Evolutionary conservation across 768 basidiomycete species (phyloP).

Genomic region (Rhizopogon vulgaris): DNA sequence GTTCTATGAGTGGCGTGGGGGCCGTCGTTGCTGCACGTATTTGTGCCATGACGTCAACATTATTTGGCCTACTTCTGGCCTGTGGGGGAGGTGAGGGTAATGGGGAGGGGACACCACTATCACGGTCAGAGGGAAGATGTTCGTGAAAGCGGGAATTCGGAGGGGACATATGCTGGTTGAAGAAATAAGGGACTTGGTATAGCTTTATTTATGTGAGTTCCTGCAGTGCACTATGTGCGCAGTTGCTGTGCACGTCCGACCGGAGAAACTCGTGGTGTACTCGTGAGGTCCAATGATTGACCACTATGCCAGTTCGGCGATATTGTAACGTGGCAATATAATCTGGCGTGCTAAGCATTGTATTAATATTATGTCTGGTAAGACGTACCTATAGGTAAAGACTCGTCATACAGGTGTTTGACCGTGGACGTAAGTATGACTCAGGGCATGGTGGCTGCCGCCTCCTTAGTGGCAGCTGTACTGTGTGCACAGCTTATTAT

Average conservation of each 20-base stretch:
- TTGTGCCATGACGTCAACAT: constrained; percentile 30
- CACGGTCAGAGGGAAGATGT: constrained; percentile 18
- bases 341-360: not conserved
- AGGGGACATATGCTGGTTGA: constrained; percentile 16
- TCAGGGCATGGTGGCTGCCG: not conserved
- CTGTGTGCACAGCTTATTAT: not conserved
- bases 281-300: constrained; percentile 9
- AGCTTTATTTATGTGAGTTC: constrained; percentile 3
- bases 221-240: constrained; percentile 5
- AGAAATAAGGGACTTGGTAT: constrained; percentile 4
- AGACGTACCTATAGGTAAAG: not conserved
- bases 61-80: not conserved
- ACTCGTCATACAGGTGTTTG: not conserved
- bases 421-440: not conserved
- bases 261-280: constrained; percentile 11
- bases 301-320: constrained; percentile 1
- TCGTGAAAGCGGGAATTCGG: constrained; percentile 22
- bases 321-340: not conserved
- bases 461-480: not conserved
- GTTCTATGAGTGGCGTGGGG: constrained; percentile 37
- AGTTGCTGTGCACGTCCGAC: constrained; percentile 2
- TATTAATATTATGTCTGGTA: not conserved
- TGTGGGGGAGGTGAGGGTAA: constrained; percentile 6
- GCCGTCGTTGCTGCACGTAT: constrained; percentile 40
- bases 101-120: constrained; percentile 7